A percentile compares a stretch with the other conserved stretches of the same genome.
These are phyloP conservation scores for Vicia sativa DNA, from an alignment of 306 rosid genomes.

Conservation along the genomic window DNA sequence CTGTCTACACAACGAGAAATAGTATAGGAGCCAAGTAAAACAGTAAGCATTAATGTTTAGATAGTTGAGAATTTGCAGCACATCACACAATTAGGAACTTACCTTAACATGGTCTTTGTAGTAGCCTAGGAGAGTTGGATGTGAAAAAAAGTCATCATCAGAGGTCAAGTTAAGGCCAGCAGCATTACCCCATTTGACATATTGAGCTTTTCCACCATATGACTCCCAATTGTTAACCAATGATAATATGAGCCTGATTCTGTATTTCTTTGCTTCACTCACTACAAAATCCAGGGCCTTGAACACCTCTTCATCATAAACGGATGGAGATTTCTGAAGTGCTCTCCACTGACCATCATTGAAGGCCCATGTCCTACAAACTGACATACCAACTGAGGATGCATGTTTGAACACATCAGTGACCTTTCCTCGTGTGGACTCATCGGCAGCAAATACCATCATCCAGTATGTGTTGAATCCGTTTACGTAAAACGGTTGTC, in stretches of 20 bases:
- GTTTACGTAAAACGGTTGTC: conserved; percentile 81
- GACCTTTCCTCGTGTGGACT: conserved; percentile 87
- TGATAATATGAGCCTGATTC: conserved; percentile 82
- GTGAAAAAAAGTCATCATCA: conserved; percentile 86
- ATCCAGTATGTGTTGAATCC: conserved; percentile 98
- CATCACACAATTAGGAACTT: conserved; percentile 29
- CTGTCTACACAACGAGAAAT: conserved; percentile 53
- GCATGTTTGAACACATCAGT: conserved; percentile 77
- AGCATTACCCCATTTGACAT: conserved; percentile 90
- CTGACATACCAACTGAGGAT: conserved; percentile 74
- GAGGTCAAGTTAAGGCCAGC: conserved; percentile 85
- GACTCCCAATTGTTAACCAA: conserved; percentile 93
- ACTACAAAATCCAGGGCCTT: conserved; percentile 93
- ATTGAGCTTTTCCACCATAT: conserved; percentile 92
- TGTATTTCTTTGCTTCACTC: conserved; percentile 82
- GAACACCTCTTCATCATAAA: conserved; percentile 82
- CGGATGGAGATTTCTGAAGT: conserved; percentile 82
- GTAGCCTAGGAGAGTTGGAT: conserved; percentile 76
- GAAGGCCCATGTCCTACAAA: conserved; percentile 98
- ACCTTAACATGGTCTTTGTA: conserved; percentile 88
- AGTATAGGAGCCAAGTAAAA: conserved; percentile 23
- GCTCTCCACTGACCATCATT: conserved; percentile 97
- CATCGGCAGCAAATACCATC: conserved; percentile 89
- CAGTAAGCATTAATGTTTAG: background rate
- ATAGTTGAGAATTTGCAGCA: background rate